Percentiles rank a stretch among this genome's conserved stretches.
These are phyloP conservation scores for Lithospermum erythrorhizon DNA, from an alignment of 257 asterid species.

Conservation along the genomic window DNA sequence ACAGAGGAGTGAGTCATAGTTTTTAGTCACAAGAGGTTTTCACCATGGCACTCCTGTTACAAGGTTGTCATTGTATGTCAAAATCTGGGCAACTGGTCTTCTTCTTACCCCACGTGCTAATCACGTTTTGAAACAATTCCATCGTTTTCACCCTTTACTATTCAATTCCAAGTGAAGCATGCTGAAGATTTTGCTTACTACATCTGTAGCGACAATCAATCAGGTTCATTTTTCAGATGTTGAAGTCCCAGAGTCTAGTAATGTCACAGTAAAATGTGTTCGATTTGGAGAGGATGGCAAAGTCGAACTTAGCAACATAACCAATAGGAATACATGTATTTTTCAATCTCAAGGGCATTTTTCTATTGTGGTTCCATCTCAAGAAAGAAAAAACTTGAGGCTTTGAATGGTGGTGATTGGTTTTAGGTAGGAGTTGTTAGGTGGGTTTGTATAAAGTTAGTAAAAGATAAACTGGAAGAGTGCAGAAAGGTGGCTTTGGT, in stretches of 20 bases:
- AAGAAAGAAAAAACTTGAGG: not conserved
- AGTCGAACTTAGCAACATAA: slow-evolving; percentile 40
- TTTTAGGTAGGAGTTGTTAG: slow-evolving; percentile 40
- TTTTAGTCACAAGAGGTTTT: slow-evolving; percentile 15
- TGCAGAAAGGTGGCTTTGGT: no score
- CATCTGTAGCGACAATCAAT: slow-evolving; percentile 27
- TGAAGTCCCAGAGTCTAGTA: slow-evolving; percentile 2
- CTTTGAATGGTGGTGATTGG: slow-evolving; percentile 47
- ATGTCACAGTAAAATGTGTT: slow-evolving; percentile 34
- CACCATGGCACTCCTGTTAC: slow-evolving; percentile 46
- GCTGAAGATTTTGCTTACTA: slow-evolving; percentile 24
- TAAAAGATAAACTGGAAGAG: slow-evolving; percentile 18
- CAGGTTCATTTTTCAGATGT: slow-evolving; percentile 30
- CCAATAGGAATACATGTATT: slow-evolving; percentile 21
- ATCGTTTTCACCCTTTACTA: slow-evolving; percentile 41
- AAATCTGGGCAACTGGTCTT: slow-evolving; percentile 61
- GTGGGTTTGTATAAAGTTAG: slow-evolving; percentile 16
- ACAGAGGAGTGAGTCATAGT: slow-evolving; percentile 32
- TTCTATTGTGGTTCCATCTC: slow-evolving; percentile 43
- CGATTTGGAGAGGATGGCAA: slow-evolving; percentile 33
- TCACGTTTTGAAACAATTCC: no score
- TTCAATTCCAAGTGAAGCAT: slow-evolving; percentile 16
- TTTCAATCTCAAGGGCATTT: slow-evolving; percentile 49
- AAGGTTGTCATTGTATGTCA: slow-evolving; percentile 47
- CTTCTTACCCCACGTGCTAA: slow-evolving; percentile 38